Evolutionary conservation across 148 eudicot genomes (phyloP), one percentile per base, ranked within the genome.

Genomic region (Rhododendron mucronatum): DNA sequence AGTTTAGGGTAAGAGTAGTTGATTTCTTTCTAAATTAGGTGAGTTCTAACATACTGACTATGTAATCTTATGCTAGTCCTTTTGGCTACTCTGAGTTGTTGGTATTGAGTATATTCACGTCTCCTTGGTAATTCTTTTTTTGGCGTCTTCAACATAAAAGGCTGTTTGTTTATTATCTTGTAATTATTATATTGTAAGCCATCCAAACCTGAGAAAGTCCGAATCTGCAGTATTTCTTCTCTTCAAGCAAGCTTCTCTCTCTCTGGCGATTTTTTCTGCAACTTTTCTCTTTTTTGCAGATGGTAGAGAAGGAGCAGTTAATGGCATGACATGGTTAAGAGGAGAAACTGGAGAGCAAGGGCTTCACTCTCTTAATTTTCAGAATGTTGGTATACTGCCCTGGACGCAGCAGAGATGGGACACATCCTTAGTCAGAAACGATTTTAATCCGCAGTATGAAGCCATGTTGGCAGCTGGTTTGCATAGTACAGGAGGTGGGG

Each of bases 391-490:
- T 75, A 91, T 95, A 95, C 86, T 90, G 74, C 98, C 99, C 8
- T 95, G 95, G 96, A 91, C 90, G 90, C 99, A 95, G 88, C 94
- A 95, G 84, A 92, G 98, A 84, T 84, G 89, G 45, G 98, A 97
- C 81, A 89, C 92, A 45, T 65, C 92, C 80, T 90, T 90, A 65
- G 88, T 91, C 8, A 87, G 93, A 51, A 88, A 88, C 81, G 92
- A 91, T 90, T 96, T 95, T 76, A 92, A 86, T 81, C 99, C 93
- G 92, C 98, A 94, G 90, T 97, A 95, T 81, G 98, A 95, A 87
- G 94, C 98, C 80, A 91, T 95, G 92, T 83, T 95, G 33, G 94
- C 99, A 20, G 90, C 98, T 53, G 89, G 92, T 81, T 87, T 95
- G 90, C 98, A 93, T 83, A 94, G 88, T 87, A 69, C 88, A 57